Evolutionary conservation across 129 eudicot genomes (phyloP).

Genomic region (Gnaphalium uliginosum): DNA sequence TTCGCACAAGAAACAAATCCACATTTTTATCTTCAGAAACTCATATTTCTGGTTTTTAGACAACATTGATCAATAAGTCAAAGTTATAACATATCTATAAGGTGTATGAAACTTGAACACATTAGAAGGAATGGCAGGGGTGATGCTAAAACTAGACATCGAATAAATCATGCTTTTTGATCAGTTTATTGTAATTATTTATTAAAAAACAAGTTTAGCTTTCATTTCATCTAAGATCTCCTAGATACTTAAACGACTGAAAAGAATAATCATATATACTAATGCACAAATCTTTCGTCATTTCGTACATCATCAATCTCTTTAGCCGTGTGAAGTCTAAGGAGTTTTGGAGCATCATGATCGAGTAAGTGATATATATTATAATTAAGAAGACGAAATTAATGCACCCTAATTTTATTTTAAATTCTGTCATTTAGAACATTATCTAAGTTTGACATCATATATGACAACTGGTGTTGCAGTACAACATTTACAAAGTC

Average conservation of each 20-base stretch:
- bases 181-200: not conserved
- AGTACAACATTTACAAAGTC: constrained; percentile 60
- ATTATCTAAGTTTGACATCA: constrained; percentile 22
- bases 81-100: too few species aligned
- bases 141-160: not conserved
- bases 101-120: too few species aligned
- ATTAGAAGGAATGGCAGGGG: too few species aligned
- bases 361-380: not conserved
- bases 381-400: too few species aligned
- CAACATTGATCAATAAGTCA: too few species aligned
- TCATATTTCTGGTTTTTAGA: too few species aligned
- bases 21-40: too few species aligned
- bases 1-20: too few species aligned
- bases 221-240: constrained; percentile 4
- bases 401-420: not conserved
- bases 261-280: not conserved
- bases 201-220: not conserved
- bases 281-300: constrained; percentile 15
- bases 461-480: constrained; percentile 27
- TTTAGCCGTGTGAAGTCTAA: constrained; percentile 21
- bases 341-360: not conserved
- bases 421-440: constrained; percentile 1
- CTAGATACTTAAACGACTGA: not conserved
- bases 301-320: constrained; percentile 4
- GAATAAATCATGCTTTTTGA: not conserved